A percentile compares a stretch with the other conserved stretches of the same genome.
Evolutionary conservation across 345 rosid species (phyloP).

Genomic region (Geranium rotundifolium): DNA sequence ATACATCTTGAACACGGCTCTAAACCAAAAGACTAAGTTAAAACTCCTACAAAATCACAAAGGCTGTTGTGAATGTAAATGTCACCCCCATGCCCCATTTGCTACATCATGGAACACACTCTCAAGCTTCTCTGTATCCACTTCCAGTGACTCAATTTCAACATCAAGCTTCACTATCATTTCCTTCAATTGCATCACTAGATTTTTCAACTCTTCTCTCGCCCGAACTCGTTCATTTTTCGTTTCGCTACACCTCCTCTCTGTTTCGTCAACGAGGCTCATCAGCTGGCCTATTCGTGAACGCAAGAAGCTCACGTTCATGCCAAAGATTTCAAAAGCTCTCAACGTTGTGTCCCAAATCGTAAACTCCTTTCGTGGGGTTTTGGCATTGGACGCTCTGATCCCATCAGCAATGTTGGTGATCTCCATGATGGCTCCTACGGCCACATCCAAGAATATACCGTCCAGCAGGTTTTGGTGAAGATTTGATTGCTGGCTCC

Average conservation of each 20-base stretch:
- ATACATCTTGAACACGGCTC: too few relatives aligned
- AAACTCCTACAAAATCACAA: too few relatives aligned
- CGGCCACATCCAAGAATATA: conserved; percentile 18
- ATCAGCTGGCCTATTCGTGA: not conserved
- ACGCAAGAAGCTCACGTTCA: not conserved
- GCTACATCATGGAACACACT: not conserved
- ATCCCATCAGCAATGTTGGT: not conserved
- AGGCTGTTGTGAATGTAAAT: too few relatives aligned
- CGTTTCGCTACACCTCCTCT: not conserved
- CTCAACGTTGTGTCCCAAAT: not conserved
- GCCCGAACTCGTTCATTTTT: not conserved
- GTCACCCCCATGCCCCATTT: not conserved
- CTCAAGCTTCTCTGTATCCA: not conserved
- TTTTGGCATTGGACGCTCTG: not conserved
- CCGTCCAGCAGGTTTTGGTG: conserved; percentile 25
- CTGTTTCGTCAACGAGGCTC: not conserved
- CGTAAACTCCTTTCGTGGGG: not conserved
- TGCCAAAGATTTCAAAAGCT: not conserved
- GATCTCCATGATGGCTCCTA: conserved; percentile 22
- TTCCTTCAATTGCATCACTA: not conserved
- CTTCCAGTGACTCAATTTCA: not conserved
- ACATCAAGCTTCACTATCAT: not conserved
- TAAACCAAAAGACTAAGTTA: too few relatives aligned
- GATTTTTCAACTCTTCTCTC: not conserved
- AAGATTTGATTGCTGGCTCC: conserved; percentile 26